Percentiles rank a stretch among this genome's conserved stretches.
phyloP scores from a whole-genome alignment of 2,329 filamentous ascomycete species.

The Chrysoporthe cubensis region DNA sequence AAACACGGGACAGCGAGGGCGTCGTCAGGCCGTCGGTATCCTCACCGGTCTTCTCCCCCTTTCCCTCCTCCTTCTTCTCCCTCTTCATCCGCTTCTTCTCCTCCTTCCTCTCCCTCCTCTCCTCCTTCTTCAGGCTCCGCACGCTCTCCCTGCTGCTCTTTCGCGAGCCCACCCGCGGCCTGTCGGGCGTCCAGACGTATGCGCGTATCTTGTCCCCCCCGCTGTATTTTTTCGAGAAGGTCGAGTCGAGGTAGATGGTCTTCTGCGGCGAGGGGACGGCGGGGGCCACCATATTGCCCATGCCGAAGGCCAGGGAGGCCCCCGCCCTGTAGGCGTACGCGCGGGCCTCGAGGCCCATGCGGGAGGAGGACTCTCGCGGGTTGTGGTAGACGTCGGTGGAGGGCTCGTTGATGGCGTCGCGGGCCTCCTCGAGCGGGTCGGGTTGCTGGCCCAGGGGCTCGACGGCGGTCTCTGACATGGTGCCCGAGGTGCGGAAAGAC shows the following conservation, averaged over 20 bases:
- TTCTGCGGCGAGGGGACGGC: slow-evolving; percentile 43
- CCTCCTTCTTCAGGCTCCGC: slow-evolving; percentile 19
- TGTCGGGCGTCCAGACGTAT: slow-evolving; percentile 49
- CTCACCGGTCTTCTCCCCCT: slow-evolving; percentile 29
- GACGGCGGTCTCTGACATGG: slow-evolving; percentile 24
- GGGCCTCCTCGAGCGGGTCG: slow-evolving; percentile 22
- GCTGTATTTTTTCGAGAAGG: slow-evolving; percentile 40
- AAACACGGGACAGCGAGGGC: slow-evolving; percentile 27
- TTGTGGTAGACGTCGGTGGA: slow-evolving; percentile 43
- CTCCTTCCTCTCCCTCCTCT: slow-evolving; percentile 15
- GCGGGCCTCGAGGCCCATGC: slow-evolving; percentile 48
- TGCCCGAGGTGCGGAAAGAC: background rate
- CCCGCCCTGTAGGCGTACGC: slow-evolving; percentile 50
- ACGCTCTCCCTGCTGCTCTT: slow-evolving; percentile 23
- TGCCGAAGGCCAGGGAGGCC: slow-evolving; percentile 47
- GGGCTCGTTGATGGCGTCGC: slow-evolving; percentile 14
- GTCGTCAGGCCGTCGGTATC: slow-evolving; percentile 13
- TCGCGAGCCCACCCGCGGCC: slow-evolving; percentile 16
- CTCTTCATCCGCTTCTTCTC: slow-evolving; percentile 21
- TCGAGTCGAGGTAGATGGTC: slow-evolving; percentile 49
- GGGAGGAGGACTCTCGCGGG: slow-evolving; percentile 47
- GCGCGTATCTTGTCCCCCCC: slow-evolving; percentile 48
- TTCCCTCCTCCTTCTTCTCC: background rate
- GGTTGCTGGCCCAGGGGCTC: slow-evolving; percentile 26
- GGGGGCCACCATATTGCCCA: slow-evolving; percentile 47